Percentiles rank a stretch among this genome's conserved stretches.
phyloP scores from a whole-genome alignment of 2,329 filamentous ascomycete genomes.

The Rhynchosporium agropyri region DNA sequence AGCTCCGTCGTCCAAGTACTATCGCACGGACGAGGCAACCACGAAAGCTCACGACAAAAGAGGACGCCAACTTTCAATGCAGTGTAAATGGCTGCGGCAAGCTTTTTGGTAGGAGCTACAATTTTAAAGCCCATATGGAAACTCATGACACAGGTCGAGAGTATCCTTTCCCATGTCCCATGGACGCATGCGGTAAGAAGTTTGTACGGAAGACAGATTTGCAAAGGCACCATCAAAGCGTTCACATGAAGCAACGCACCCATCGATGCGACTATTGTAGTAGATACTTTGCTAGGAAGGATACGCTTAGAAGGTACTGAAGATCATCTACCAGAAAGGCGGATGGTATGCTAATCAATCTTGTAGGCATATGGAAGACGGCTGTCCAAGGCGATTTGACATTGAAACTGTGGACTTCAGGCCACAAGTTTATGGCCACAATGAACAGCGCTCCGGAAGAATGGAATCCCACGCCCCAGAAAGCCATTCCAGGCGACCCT shows the following conservation, averaged over 20 bases:
- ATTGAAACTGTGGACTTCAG: conserved; percentile 41
- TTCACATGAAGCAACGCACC: conserved; percentile 74
- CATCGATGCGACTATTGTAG: conserved; percentile 72
- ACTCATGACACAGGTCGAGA: conserved; percentile 76
- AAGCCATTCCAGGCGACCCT: conserved; percentile 31
- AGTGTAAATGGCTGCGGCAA: conserved; percentile 70
- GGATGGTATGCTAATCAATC: conserved; percentile 11
- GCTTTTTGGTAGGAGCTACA: conserved; percentile 81
- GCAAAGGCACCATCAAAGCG: conserved; percentile 61
- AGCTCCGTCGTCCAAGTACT: conserved; percentile 30
- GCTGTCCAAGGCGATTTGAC: conserved; percentile 67
- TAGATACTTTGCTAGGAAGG: conserved; percentile 75
- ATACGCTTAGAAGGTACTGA: conserved; percentile 73
- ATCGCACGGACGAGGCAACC: conserved; percentile 41
- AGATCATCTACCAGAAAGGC: conserved; percentile 11
- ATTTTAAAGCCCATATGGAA: conserved; percentile 84
- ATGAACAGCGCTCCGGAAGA: conserved; percentile 28
- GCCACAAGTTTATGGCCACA: conserved; percentile 35
- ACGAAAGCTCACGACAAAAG: conserved; percentile 62
- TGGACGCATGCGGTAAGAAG: conserved; percentile 67
- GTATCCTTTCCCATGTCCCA: conserved; percentile 70
- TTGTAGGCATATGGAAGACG: conserved; percentile 73
- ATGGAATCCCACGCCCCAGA: conserved; percentile 26
- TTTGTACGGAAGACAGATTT: conserved; percentile 87
- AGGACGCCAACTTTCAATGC: conserved; percentile 74